Base-by-base conservation (phyloP, 2,329 filamentous ascomycete species). In the Cercospora sp. region DNA sequence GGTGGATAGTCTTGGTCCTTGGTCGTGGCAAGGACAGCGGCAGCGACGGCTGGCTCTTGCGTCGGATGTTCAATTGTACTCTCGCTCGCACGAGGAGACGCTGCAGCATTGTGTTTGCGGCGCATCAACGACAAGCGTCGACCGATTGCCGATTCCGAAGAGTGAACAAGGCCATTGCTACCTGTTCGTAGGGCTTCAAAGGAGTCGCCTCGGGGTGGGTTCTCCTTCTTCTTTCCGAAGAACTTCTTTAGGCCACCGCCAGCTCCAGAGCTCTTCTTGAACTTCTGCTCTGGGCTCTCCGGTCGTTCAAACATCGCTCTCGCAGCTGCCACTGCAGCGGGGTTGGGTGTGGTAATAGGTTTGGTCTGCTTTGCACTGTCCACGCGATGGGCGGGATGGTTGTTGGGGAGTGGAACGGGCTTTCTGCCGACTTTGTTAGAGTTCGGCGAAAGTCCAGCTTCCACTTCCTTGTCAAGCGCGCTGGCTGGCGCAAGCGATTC, bases 201-300 rank as follows among this genome's bases (percentile, higher is more conserved):
- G 7, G 74, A 76, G 30, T 72, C 69, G 13, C 64, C 66, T 8
- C 75, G 71, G 30, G 71, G 80, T 75, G 68, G 85, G 82, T 68
- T 73, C 74, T 88, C 89, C 80, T 88, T 90, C 73, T 82, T 84
- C 72, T 88, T 86, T 58, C 84, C 84, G 74, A 91, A 91, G 51
- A 91, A 82, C 79, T 90, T 90, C 70, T 86, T 86, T 73, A 91
- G 84, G 16, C 88, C 75, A 59, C 71, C 72, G 42, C 82, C 82
- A 48, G 76, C 73, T 9, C 75, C 78, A 73, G 80, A 79, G 58
- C 81, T 72, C 75, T 83, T 84, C 74, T 80, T 82, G 45, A 74
- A 73, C 9, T 75, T 73, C 60, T 65, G 68, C 55, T 64, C 78
- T 76, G 68, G 77, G 74, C 68, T 78, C 51, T 60, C 51, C 18